Evolutionary conservation across 305 asterid genomes (phyloP), one percentile per base, ranked within the genome.

Genomic region (Lippia alba): DNA sequence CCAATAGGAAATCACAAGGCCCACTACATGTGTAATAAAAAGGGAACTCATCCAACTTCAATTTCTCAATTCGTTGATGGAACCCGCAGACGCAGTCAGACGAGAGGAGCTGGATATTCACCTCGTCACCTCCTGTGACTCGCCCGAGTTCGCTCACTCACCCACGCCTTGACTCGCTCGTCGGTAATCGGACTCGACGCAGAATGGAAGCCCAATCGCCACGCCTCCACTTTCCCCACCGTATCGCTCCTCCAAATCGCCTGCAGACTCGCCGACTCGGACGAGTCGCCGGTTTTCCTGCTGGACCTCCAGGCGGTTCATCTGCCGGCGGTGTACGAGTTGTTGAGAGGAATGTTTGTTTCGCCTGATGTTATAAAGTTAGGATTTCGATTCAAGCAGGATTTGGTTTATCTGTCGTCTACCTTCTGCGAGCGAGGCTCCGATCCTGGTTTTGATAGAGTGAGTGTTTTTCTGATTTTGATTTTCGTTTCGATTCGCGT

Each of bases 221-320:
- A 62, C 46, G 66, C 80, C 6, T 67, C 89, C 68, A 79, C 93
- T 33, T 91, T 84, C 73, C 96, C 99, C 76, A 55, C 86, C 70
- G 97, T 91, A 61, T 76, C 96, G 11, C 89, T 94, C 72, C 90
- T 94, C 72, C 99, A 94, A 84, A 84, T 94, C 71, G 96, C 97
- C 17, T 94, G 99, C 80, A 87, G 69, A 8, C 72, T 87, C 73
- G 67, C 55, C 56, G 33, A 40, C 67, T 58, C 89, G 69, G 75
- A 69, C 69, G 77, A 72, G 32, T 71, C 77, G 15, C 81, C 81
- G 32, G 94, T 91, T 64, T 91, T 91, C 79, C 86, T 94, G 15
- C 66, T 94, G 65, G 99, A 94, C 81, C 91, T 94, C 49, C 79
- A 80, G 10, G 69, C 81, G 24, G 80, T 89, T 49, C 84, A 68